Evolutionary conservation across 805 yeast genomes (phyloP), one percentile per base, ranked within the genome.

Genomic region (Saccharomycopsis fibuligera): DNA sequence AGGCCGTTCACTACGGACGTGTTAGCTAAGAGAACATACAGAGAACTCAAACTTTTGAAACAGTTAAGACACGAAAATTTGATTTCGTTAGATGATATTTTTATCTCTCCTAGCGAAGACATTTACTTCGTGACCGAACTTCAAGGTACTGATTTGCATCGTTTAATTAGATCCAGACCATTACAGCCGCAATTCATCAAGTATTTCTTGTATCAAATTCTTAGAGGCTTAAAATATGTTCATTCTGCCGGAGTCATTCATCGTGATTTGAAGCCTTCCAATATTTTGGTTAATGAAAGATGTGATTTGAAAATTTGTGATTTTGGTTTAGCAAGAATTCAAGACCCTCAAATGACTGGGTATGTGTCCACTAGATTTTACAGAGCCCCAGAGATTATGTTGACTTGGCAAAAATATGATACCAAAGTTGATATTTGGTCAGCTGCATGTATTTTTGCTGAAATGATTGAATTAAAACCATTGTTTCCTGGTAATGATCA

Each of bases 281-380:
- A 87, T 66, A 86, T 87, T 49, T 72, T 87, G 53, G 83, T 87
- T 60, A 87, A 87, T 63, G 96, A 87, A 67, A 86, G 86, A 66
- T 87, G 96, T 66, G 96, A 87, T 67, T 73, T 87, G 62, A 87
- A 87, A 66, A 87, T 87, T 58, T 87, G 96, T 68, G 96, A 87
- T 66, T 87, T 91, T 64, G 99, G 99, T 21, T 73, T 91, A 53
- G 98, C 98, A 30, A 78, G 99, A 63, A 86, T 91, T 61, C 97
- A 91, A 70, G 99, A 91, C 68, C 96, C 97, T 12, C 98, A 91
- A 65, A 91, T 91, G 99, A 91, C 98, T 1, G 99, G 98, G 8
- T 91, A 91, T 64, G 99, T 91, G 16, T 84, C 95, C 4, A 91
- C 99, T 3, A 69, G 99, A 61, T 91, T 89, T 70, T 91, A 91